phyloP scores from a whole-genome alignment of 805 yeast genomes.

The Candida qinlingensis region DNA sequence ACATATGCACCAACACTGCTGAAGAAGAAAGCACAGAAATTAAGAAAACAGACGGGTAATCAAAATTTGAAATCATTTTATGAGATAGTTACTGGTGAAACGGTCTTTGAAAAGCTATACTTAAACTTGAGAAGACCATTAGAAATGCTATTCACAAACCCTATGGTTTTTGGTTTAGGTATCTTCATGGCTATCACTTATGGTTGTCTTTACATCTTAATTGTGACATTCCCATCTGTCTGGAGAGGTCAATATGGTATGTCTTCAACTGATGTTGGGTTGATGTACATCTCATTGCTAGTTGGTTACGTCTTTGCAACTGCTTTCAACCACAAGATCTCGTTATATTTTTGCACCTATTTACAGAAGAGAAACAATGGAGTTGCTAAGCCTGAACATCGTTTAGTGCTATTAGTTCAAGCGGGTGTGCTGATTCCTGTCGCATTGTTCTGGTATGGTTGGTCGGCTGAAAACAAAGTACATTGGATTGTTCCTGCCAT shows the following conservation, averaged over 20 bases:
- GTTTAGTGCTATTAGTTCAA: constrained; percentile 45
- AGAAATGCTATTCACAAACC: constrained; percentile 45
- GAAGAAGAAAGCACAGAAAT: constrained; percentile 36
- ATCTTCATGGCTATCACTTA: constrained; percentile 58
- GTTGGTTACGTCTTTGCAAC: constrained; percentile 49
- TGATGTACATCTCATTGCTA: constrained; percentile 54
- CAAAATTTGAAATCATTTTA: constrained; percentile 49
- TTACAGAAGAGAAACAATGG: constrained; percentile 38
- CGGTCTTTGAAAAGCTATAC: constrained; percentile 31
- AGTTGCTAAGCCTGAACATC: constrained; percentile 52
- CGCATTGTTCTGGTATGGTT: constrained; percentile 65
- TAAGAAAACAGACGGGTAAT: constrained; percentile 51
- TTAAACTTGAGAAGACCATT: constrained; percentile 49
- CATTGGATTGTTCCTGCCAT: constrained; percentile 61
- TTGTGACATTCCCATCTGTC: constrained; percentile 53
- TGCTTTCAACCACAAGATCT: constrained; percentile 38
- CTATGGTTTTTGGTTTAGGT: constrained; percentile 59
- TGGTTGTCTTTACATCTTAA: constrained; percentile 61
- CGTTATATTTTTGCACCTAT: constrained; percentile 31
- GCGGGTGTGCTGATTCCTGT: constrained; percentile 49
- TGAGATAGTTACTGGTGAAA: constrained; percentile 48
- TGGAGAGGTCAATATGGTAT: constrained; percentile 43
- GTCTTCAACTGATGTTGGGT: constrained; percentile 43
- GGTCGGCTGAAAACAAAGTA: constrained; percentile 53
- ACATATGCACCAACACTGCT: constrained; percentile 54